A percentile compares a stretch with the other conserved stretches of the same genome.
Conservation (phyloP, 2,329 filamentous ascomycete genomes). For the Xylariomycetidae sp. region DNA sequence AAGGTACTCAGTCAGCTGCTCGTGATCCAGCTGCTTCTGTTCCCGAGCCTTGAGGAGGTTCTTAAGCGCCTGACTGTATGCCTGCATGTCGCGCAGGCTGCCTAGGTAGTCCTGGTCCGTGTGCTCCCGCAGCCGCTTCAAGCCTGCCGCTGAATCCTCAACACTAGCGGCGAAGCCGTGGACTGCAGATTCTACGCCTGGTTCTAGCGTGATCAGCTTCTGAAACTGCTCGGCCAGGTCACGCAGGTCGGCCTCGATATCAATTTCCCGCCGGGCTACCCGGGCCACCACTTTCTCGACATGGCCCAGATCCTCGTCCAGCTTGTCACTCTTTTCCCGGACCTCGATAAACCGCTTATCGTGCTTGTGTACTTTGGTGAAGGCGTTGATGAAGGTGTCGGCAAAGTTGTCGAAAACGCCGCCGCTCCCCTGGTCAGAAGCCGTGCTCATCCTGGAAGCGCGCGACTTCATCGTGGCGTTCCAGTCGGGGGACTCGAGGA, state of each 20-base stretch:
- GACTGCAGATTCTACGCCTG: slow-evolving; percentile 75
- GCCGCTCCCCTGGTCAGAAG: slow-evolving; percentile 44
- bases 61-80: slow-evolving; percentile 85
- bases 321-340: slow-evolving; percentile 84
- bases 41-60: slow-evolving; percentile 86
- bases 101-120: slow-evolving; percentile 96
- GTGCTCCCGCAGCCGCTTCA: slow-evolving; percentile 78
- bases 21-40: slow-evolving; percentile 96
- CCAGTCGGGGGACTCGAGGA: slow-evolving; percentile 92
- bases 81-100: slow-evolving; percentile 89
- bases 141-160: slow-evolving; percentile 73
- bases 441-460: slow-evolving; percentile 57
- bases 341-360: slow-evolving; percentile 95
- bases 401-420: slow-evolving; percentile 93
- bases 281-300: slow-evolving; percentile 95
- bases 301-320: slow-evolving; percentile 87
- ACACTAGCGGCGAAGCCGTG: slow-evolving; percentile 84
- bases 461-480: slow-evolving; percentile 89
- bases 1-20: slow-evolving; percentile 92
- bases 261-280: slow-evolving; percentile 80
- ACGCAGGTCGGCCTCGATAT: slow-evolving; percentile 81
- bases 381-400: slow-evolving; percentile 95
- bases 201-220: slow-evolving; percentile 84
- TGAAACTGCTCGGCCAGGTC: slow-evolving; percentile 94
- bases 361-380: slow-evolving; percentile 92